Percentiles rank a stretch among this genome's conserved stretches.
Evolutionary conservation across 2,329 filamentous ascomycete species (phyloP).

Genomic region (Phaeosphaeria sp.): DNA sequence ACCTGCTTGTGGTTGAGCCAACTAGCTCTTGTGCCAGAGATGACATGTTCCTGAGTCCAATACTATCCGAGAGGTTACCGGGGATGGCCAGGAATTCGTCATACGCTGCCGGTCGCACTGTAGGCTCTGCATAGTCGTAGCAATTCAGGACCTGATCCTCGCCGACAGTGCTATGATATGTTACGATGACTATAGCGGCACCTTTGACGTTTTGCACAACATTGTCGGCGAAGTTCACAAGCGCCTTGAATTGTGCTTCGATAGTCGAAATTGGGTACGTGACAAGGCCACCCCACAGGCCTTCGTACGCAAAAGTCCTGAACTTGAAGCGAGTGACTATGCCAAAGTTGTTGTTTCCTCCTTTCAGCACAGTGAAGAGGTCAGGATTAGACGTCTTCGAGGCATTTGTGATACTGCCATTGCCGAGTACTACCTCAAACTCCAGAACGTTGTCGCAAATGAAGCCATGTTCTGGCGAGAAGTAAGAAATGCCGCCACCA

Average conservation of each 20-base stretch:
- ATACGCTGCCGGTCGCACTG: conserved; percentile 22
- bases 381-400: conserved; percentile 28
- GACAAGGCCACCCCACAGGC: conserved; percentile 46
- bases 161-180: conserved; percentile 20
- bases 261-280: conserved; percentile 22
- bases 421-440: conserved; percentile 43
- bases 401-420: conserved; percentile 35
- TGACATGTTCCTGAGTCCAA: conserved; percentile 33
- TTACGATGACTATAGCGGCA: conserved; percentile 26
- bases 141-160: conserved; percentile 24
- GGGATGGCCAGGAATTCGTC: conserved; percentile 32
- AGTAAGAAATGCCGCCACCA: conserved; percentile 41
- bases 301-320: conserved; percentile 27
- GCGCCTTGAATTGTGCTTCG: conserved; percentile 28
- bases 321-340: conserved; percentile 41
- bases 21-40: conserved; percentile 26
- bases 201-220: conserved; percentile 24
- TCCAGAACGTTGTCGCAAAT: conserved; percentile 42
- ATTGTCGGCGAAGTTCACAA: conserved; percentile 27
- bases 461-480: conserved; percentile 32
- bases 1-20: conserved; percentile 20
- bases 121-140: conserved; percentile 31
- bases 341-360: conserved; percentile 45
- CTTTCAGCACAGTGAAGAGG: conserved; percentile 41
- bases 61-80: conserved; percentile 31